These are phyloP conservation scores for Globisporangium spiculum DNA, from an alignment of 352 stramenopile species.

Conservation along the genomic window DNA sequence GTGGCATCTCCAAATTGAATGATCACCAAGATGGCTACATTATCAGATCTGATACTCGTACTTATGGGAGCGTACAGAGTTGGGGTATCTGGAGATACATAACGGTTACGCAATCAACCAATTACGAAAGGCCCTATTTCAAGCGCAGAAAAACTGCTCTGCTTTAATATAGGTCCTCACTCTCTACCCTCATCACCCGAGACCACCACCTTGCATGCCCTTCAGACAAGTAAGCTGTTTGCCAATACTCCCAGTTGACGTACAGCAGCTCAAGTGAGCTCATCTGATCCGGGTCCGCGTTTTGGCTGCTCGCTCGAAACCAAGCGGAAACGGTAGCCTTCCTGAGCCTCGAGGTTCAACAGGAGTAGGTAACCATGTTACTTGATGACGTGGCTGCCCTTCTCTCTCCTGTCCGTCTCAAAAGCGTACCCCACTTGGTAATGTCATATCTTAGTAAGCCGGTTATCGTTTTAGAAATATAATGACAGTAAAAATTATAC, in stretches of 20 bases:
- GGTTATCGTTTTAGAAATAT: background rate
- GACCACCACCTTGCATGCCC: too few relatives aligned
- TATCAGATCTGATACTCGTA: background rate
- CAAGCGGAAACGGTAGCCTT: too few relatives aligned
- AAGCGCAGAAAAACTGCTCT: background rate
- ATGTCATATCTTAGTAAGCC: background rate
- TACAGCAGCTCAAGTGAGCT: background rate
- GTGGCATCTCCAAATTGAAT: too few relatives aligned
- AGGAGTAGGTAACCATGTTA: background rate
- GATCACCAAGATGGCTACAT: background rate
- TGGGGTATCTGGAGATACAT: background rate
- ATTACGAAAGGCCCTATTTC: background rate
- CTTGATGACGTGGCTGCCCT: background rate
- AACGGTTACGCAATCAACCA: background rate
- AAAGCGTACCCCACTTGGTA: background rate
- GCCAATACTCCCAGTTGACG: background rate
- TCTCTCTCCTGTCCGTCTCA: background rate
- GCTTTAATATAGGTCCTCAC: background rate
- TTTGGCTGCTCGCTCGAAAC: background rate
- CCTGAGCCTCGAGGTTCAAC: background rate
- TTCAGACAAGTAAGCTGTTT: background rate
- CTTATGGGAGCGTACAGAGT: background rate
- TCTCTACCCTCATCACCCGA: background rate
- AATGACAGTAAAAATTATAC: background rate
- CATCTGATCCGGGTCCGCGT: background rate